Evolutionary conservation across 2,329 filamentous ascomycete genomes (phyloP), one percentile per base, ranked within the genome.

Genomic region (Canariomyces notabilis): DNA sequence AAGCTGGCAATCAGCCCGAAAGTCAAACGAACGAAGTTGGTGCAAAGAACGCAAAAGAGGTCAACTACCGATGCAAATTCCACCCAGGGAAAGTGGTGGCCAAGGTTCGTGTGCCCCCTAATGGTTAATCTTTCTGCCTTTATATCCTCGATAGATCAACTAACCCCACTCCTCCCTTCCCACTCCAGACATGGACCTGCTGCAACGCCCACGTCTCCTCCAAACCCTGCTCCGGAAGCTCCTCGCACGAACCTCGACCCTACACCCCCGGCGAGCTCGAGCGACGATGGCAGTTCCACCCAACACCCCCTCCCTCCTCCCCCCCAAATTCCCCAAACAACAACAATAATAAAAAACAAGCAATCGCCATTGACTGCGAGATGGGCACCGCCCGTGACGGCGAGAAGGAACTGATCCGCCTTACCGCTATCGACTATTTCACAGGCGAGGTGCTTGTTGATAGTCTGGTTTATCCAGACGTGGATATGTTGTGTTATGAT

Each of bases 401-500:
- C 6, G 73, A 79, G 8, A 59, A 61, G 0, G 75, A 79, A 50
- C 60, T 80, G 6, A 76, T 80, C 47, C 73, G 75, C 3, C 34
- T 80, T 1, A 72, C 71, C 0, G 56, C 70, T 2, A 56, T 80
- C 20, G 76, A 79, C 56, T 76, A 73, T 54, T 76, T 77, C 55
- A 68, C 70, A 1, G 65, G 68, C 3, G 56, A 67, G 12, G 55
- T 72, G 9, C 67, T 80, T 1, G 57, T 80, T 22, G 71, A 80
- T 57, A 66, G 61, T 5, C 64, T 80, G 1, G 75, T 80, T 3
- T 69, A 61, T 37, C 76, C 77, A 0, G 58, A 65, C 9, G 64
- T 70, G 0, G 55, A 55, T 7, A 73, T 80, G 66, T 42, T 56
- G 5, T 70, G 79, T 54, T 69, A 69, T 55, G 75, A 76, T 55